Base-by-base conservation (phyloP, 2,329 filamentous ascomycete species). In the Aureobasidium sp. region DNA sequence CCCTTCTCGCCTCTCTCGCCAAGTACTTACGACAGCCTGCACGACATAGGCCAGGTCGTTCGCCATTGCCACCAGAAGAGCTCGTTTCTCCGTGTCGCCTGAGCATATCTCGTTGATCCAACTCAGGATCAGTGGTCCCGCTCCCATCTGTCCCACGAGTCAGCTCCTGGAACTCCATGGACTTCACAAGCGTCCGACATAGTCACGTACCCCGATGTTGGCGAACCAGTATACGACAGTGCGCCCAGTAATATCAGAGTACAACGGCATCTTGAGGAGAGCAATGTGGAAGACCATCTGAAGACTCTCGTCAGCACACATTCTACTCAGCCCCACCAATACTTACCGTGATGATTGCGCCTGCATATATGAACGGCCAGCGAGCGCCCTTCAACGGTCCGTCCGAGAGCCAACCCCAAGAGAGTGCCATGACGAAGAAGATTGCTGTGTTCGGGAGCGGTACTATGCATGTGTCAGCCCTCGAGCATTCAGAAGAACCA, bases 41-140 rank as follows among this genome's bases (percentile, higher is more conserved):
- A 58, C 54, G 30, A 58, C 54, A n/a, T 58, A 58, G 27, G 54
- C 54, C 15, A 58, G 54, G n/a, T 58, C 54, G 32, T 58, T 58
- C 30, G 54, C 54, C 54, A 58, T 58, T 9, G 54, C 54, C 3
- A 58, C 54, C 7, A 58, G 54, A 34, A 58, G 32, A n/a, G 54
- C 54, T 2, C 54, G 54, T 21, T 58, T 58, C 30, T 58, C 54
- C 11, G 54, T 47, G 25, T 58, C 54, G 37, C 29, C 54, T 7
- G 41, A 36, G 54, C 54, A 58, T 3, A 58, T 58, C 21, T 58
- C 54, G 30, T 58, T 58, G 44, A 47, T 58, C 54, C 54, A 58
- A 25, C 54, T 58, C 54, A 58, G 15, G 16, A 58, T 58, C 21
- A 58, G 41, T 10, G 54, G 54, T 15, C 54, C 54, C 8, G 54